Conservation (phyloP, 495 filamentous ascomycete genomes). For the Aeminium ludgeri region DNA sequence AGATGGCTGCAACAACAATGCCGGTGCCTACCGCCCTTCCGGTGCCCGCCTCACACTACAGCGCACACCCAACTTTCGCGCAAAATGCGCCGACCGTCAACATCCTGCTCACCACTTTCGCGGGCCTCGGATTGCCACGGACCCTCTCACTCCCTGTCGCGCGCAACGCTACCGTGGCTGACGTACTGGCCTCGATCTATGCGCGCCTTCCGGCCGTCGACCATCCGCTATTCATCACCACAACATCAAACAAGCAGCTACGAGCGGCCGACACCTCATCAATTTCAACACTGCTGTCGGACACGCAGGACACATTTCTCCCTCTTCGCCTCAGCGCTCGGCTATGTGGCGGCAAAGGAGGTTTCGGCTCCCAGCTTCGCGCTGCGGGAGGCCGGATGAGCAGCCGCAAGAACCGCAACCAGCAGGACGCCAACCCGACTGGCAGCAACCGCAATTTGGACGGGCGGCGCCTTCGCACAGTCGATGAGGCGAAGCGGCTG, state of each 20-base stretch:
- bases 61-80: too few relatives aligned
- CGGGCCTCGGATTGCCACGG: conserved; percentile 61
- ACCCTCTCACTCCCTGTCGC: conserved; percentile 51
- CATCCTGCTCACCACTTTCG: conserved; percentile 64
- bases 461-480: conserved; percentile 73
- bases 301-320: conserved; percentile 44
- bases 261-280: conserved; percentile 28
- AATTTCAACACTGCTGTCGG: conserved; percentile 37
- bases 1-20: too few relatives aligned
- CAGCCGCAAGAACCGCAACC: conserved; percentile 69
- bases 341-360: conserved; percentile 83
- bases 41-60: background rate
- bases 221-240: conserved; percentile 57
- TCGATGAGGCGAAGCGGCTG: conserved; percentile 84
- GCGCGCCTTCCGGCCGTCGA: conserved; percentile 40
- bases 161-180: conserved; percentile 41
- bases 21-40: background rate
- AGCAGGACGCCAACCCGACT: conserved; percentile 39
- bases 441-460: conserved; percentile 79
- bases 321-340: conserved; percentile 60
- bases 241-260: conserved; percentile 59
- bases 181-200: conserved; percentile 46
- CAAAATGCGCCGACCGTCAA: conserved; percentile 33
- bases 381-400: conserved; percentile 97
- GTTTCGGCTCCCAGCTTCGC: conserved; percentile 91